Conservation (phyloP, 805 yeast genomes). For the Monosporozyma unispora region DNA sequence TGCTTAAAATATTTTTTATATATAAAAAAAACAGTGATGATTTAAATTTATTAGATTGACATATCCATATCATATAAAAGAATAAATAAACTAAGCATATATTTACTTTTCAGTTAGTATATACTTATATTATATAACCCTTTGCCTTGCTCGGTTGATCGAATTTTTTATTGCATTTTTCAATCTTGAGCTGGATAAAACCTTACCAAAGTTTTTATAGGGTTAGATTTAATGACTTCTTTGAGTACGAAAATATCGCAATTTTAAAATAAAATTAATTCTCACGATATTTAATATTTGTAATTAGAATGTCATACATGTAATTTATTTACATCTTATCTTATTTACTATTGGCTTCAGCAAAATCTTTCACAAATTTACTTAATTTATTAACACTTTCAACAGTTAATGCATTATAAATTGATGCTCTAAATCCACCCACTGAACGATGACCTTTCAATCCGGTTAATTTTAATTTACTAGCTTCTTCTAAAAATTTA, state of each 20-base stretch:
- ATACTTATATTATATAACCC: too few species aligned
- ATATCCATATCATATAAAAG: too few species aligned
- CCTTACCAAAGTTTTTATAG: not conserved
- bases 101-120: too few species aligned
- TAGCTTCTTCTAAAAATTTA: slow-evolving; percentile 62
- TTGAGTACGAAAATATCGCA: slow-evolving; percentile 50
- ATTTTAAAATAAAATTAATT: too few species aligned
- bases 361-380: slow-evolving; percentile 53
- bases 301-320: slow-evolving; percentile 24
- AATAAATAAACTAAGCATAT: too few species aligned
- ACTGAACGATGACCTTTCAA: slow-evolving; percentile 94
- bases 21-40: too few species aligned
- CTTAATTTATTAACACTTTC: slow-evolving; percentile 51
- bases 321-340: not conserved
- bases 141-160: slow-evolving; percentile 55
- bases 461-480: slow-evolving; percentile 52
- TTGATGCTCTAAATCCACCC: slow-evolving; percentile 92
- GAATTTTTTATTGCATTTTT: slow-evolving; percentile 2
- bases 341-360: slow-evolving; percentile 31
- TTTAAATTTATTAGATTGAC: too few species aligned
- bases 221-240: slow-evolving; percentile 30
- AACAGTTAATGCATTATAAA: slow-evolving; percentile 76
- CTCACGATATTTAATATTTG: slow-evolving; percentile 16
- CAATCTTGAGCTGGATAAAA: slow-evolving; percentile 61
- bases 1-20: too few species aligned